Percentiles rank a stretch among this genome's conserved stretches.
These are phyloP conservation scores for Symbiodinium pilosum DNA, from an alignment of 73 alveolate genomes.

Conservation along the genomic window DNA sequence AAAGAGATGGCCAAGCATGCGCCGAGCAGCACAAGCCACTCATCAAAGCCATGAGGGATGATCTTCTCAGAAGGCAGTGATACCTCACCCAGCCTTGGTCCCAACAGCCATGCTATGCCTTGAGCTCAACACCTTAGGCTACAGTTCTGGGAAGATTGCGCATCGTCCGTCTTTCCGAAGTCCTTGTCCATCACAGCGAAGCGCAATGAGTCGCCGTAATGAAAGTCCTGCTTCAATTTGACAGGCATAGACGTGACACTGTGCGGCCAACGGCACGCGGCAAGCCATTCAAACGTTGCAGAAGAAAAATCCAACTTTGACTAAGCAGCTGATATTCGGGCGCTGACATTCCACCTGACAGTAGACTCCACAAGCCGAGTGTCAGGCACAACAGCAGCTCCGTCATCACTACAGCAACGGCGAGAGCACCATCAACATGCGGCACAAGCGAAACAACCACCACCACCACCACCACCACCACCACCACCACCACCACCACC, in stretches of 20 bases:
- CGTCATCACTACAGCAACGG: too few relatives aligned
- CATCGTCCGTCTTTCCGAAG: neutral
- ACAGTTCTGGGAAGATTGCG: neutral
- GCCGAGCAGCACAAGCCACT: neutral
- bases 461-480: too few relatives aligned
- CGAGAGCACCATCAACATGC: too few relatives aligned
- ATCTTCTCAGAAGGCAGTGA: neutral
- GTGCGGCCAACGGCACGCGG: too few relatives aligned
- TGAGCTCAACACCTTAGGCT: too few relatives aligned
- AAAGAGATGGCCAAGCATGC: too few relatives aligned
- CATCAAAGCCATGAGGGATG: neutral
- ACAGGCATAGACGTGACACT: too few relatives aligned
- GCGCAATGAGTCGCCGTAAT: neutral
- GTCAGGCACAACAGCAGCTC: too few relatives aligned
- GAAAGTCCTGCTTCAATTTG: neutral
- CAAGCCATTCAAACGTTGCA: neutral
- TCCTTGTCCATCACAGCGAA: conserved; percentile 6
- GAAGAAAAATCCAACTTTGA: neutral
- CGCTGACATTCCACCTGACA: neutral
- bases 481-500: too few relatives aligned
- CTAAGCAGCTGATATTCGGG: neutral
- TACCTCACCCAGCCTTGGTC: neutral
- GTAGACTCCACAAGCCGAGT: too few relatives aligned
- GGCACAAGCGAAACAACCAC: too few relatives aligned
- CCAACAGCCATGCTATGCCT: neutral